These are phyloP conservation scores for Hibiscus mutabilis DNA, from an alignment of 345 rosid genomes.

Conservation along the genomic window DNA sequence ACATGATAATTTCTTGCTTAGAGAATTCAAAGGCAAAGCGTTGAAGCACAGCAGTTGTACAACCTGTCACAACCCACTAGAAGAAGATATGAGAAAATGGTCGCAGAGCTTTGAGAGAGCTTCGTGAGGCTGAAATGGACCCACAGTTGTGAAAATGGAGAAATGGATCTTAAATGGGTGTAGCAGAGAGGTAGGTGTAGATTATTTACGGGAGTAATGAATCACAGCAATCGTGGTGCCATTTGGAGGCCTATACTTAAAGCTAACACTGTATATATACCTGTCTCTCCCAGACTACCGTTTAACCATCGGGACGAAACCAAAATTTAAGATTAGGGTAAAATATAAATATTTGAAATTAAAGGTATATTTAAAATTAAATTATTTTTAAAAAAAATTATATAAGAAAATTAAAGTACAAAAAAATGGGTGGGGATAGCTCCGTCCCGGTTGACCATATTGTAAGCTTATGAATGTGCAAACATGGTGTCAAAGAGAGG, in stretches of 20 bases:
- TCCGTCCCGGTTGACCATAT: neutral
- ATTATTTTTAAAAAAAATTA: no score
- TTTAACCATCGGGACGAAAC: no score
- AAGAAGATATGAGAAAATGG: neutral
- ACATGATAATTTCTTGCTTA: neutral
- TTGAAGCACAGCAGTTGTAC: neutral
- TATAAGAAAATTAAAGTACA: no score
- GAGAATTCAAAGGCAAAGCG: neutral
- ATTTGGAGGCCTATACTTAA: neutral
- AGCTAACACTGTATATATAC: neutral
- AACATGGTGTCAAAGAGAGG: neutral
- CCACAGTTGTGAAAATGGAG: neutral
- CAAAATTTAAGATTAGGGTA: no score
- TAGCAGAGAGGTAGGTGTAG: slow-evolving; percentile 7
- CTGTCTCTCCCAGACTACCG: neutral
- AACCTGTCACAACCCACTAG: neutral
- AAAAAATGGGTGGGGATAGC: no score
- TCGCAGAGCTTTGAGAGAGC: neutral
- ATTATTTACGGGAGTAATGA: neutral
- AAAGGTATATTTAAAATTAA: no score
- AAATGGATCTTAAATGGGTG: neutral
- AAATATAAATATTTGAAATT: no score
- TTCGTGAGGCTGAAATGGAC: neutral
- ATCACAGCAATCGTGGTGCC: neutral
- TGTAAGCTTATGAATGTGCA: neutral